Conservation (phyloP, 805 yeast genomes). For the Saturnispora dispora region DNA sequence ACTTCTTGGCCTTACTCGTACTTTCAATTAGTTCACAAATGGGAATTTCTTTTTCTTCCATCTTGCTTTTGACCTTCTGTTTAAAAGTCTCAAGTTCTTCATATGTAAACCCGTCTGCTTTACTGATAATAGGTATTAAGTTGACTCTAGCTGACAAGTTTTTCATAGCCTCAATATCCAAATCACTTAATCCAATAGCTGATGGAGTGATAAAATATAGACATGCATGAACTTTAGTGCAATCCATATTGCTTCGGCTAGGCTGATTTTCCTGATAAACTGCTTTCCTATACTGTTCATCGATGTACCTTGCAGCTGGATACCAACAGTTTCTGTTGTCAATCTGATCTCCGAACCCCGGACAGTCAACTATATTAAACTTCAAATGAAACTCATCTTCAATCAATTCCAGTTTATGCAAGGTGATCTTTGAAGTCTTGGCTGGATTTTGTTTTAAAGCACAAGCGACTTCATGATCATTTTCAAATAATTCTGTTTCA, state of each 20-base stretch:
- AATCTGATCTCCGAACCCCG: constrained; percentile 65
- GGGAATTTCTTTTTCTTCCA: constrained; percentile 47
- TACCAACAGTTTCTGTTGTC: constrained; percentile 61
- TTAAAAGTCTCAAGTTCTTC: constrained; percentile 50
- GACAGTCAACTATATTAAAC: constrained; percentile 60
- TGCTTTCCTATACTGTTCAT: constrained; percentile 61
- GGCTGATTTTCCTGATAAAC: constrained; percentile 78
- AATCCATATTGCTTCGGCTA: constrained; percentile 40
- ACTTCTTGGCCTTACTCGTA: constrained; percentile 27
- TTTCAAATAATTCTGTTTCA: constrained; percentile 35
- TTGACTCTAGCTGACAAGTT: constrained; percentile 64
- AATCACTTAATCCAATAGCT: constrained; percentile 48
- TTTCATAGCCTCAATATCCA: constrained; percentile 68
- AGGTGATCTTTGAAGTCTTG: constrained; percentile 26
- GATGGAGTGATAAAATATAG: constrained; percentile 72
- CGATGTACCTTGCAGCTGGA: constrained; percentile 64
- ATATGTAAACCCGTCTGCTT: constrained; percentile 64
- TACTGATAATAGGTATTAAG: constrained; percentile 72
- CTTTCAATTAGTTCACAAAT: constrained; percentile 42
- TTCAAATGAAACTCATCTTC: constrained; percentile 53
- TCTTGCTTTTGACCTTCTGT: constrained; percentile 38
- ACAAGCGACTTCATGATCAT: constrained; percentile 16
- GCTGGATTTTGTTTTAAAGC: constrained; percentile 18
- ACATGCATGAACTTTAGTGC: constrained; percentile 76
- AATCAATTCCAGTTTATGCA: constrained; percentile 40